A percentile compares a stretch with the other conserved stretches of the same genome.
Evolutionary conservation across 805 yeast genomes (phyloP).

Genomic region (Kodamaea kakaduensis): DNA sequence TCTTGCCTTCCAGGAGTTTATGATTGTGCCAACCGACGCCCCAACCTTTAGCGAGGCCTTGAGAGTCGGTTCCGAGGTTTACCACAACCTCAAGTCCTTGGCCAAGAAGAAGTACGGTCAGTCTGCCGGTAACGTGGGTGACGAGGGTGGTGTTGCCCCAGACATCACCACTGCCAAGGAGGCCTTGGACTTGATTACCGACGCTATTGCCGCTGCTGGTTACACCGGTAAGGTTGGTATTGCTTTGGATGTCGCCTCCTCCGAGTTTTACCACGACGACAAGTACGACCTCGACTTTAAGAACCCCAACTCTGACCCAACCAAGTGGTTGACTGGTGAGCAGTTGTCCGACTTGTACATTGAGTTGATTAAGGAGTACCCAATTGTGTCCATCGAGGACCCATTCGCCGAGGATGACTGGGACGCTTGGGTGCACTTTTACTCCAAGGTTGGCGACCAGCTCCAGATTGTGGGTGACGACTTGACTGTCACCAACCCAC

Average conservation of each 20-base stretch:
- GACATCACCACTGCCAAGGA: constrained; percentile 91
- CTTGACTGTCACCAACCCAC: constrained; percentile 97
- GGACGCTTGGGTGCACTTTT: constrained; percentile 95
- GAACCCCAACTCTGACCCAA: constrained; percentile 87
- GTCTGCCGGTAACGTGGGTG: constrained; percentile 99
- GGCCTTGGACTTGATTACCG: constrained; percentile 91
- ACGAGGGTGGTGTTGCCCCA: constrained; percentile 99
- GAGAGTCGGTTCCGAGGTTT: constrained; percentile 96
- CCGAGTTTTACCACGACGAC: constrained; percentile 96
- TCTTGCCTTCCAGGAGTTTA: constrained; percentile 98
- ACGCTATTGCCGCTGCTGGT: constrained; percentile 90
- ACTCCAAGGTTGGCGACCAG: constrained; percentile 56
- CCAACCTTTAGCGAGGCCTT: constrained; percentile 89
- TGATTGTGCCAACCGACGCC: constrained; percentile 96
- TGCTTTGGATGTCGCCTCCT: constrained; percentile 95
- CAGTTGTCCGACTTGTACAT: constrained; percentile 83
- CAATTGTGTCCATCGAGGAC: constrained; percentile 97
- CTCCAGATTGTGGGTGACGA: constrained; percentile 97
- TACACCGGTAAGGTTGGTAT: constrained; percentile 89
- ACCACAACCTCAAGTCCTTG: constrained; percentile 91
- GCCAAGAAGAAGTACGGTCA: constrained; percentile 96
- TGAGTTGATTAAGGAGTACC: constrained; percentile 80
- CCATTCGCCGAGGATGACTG: constrained; percentile 99
- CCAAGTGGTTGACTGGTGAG: constrained; percentile 88
- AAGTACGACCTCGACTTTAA: constrained; percentile 97